Base-by-base conservation (phyloP, 805 yeast species). In the Aciculoconidium aculeatum region DNA sequence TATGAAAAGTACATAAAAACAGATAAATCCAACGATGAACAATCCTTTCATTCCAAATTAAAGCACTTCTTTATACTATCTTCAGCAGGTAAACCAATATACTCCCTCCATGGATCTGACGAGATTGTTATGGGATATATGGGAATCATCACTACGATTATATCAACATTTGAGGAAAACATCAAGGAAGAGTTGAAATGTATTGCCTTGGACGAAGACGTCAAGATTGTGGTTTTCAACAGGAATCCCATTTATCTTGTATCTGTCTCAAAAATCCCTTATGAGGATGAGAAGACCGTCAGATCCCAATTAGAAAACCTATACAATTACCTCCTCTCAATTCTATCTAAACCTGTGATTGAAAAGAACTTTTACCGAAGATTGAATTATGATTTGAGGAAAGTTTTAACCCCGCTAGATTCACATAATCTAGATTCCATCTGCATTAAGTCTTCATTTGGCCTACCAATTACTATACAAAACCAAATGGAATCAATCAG, bases 51-150 rank as follows among this genome's bases (percentile, higher is more conserved):
- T 31, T 21, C 34, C 12, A 64, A 60, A 26, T 42, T 58, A 31
- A 86, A 85, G 50, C 94, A 86, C 36, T 83, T 80, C 46, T 80
- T 84, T 42, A 72, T 87, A 3, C 60, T 87, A 7, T 82, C 94
- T 0, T 61, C 77, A 2, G 94, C 96, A 1, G 96, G 96, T 0
- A 87, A 87, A 49, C 94, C 94, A 2, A 79, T 87, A 5, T 87
- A 80, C 53, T 74, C 94, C 2, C 63, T 79, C 66, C 74, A 77
- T 48, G 94, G 92, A 2, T 60, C 75, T 2, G 88, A 83, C 30
- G 78, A 75, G 20, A 53, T 75, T 10, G 63, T 80, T 2, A 57
- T 82, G 24, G 80, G 85, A 0, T 80, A 80, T 44, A 75, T 80
- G 61, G 95, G 94, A 1, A 63, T 87, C 2, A 70, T 87, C 3